Evolutionary conservation across 2,329 filamentous ascomycete species (phyloP).

Genomic region (Bisporella sp.): DNA sequence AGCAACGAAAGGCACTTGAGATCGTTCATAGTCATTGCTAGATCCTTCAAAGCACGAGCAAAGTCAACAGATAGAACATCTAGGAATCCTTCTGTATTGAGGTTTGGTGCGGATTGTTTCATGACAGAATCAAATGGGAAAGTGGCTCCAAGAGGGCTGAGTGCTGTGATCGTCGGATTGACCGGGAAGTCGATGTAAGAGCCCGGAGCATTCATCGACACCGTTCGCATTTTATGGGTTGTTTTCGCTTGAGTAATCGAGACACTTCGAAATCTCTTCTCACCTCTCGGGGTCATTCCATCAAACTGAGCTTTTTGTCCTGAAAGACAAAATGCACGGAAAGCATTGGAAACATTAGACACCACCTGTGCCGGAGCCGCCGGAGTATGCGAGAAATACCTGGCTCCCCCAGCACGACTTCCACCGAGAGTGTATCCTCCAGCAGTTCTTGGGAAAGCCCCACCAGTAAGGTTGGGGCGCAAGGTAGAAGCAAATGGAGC

Average conservation of each 20-base stretch:
- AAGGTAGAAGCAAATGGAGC: slow-evolving; percentile 85
- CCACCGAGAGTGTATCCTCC: slow-evolving; percentile 80
- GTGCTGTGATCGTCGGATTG: slow-evolving; percentile 82
- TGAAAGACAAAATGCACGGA: slow-evolving; percentile 87
- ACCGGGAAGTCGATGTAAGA: slow-evolving; percentile 85
- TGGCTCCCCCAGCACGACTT: slow-evolving; percentile 61
- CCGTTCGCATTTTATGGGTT: slow-evolving; percentile 55
- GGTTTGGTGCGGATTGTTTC: slow-evolving; percentile 44
- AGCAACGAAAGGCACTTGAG: slow-evolving; percentile 68
- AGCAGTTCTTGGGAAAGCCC: slow-evolving; percentile 74
- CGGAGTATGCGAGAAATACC: slow-evolving; percentile 87
- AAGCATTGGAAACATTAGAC: slow-evolving; percentile 88
- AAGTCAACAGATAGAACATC: slow-evolving; percentile 85
- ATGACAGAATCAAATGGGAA: slow-evolving; percentile 38
- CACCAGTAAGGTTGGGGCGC: slow-evolving; percentile 86
- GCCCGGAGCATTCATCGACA: slow-evolving; percentile 54
- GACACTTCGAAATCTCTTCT: slow-evolving; percentile 75
- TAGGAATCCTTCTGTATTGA: slow-evolving; percentile 79
- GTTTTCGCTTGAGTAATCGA: slow-evolving; percentile 68
- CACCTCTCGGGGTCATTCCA: slow-evolving; percentile 64
- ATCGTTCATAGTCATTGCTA: slow-evolving; percentile 73
- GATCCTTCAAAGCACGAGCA: slow-evolving; percentile 74
- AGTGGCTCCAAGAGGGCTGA: slow-evolving; percentile 61
- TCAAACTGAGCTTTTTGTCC: slow-evolving; percentile 86
- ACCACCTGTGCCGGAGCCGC: slow-evolving; percentile 83